These are phyloP conservation scores for Talaromyces proteolyticus DNA, from an alignment of 495 filamentous ascomycete species.

Conservation along the genomic window DNA sequence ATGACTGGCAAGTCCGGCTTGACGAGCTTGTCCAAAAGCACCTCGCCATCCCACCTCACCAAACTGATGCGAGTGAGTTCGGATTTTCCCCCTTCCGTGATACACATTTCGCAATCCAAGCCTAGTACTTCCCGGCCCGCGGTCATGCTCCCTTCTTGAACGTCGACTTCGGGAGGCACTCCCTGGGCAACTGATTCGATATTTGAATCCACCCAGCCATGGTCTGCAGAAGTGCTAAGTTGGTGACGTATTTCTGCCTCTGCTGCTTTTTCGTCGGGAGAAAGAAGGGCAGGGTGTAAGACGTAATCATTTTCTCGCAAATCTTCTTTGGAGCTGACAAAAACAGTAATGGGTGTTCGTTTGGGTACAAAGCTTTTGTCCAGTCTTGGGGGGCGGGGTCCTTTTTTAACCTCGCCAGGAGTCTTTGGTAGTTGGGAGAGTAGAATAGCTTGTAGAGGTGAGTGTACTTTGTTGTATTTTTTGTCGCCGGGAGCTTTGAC, in stretches of 20 bases:
- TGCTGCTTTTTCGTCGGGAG: constrained; percentile 30
- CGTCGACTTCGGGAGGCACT: constrained; percentile 57
- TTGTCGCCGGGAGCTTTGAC: constrained; percentile 79
- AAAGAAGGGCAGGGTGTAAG: constrained; percentile 66
- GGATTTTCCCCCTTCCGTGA: constrained; percentile 64
- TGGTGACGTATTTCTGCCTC: constrained; percentile 40
- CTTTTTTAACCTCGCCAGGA: constrained; percentile 51
- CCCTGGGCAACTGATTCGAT: constrained; percentile 64
- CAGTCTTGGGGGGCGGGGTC: constrained; percentile 48
- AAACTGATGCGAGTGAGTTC: constrained; percentile 86
- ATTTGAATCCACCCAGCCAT: constrained; percentile 80
- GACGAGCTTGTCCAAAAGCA: constrained; percentile 82
- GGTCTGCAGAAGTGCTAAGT: constrained; percentile 36
- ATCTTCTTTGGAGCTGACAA: constrained; percentile 64
- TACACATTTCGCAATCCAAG: constrained; percentile 96
- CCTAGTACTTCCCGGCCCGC: constrained; percentile 76
- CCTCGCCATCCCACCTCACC: constrained; percentile 76
- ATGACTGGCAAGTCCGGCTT: constrained; percentile 80
- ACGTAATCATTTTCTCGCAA: constrained; percentile 77
- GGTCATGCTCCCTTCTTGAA: constrained; percentile 76
- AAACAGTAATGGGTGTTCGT: constrained; percentile 72
- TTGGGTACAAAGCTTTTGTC: constrained; percentile 57
- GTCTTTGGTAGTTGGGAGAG: constrained; percentile 61
- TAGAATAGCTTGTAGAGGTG: constrained; percentile 75
- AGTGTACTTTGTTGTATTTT: constrained; percentile 71